Conservation (phyloP, 805 yeast genomes). For the Scheffersomyces amazonensis region DNA sequence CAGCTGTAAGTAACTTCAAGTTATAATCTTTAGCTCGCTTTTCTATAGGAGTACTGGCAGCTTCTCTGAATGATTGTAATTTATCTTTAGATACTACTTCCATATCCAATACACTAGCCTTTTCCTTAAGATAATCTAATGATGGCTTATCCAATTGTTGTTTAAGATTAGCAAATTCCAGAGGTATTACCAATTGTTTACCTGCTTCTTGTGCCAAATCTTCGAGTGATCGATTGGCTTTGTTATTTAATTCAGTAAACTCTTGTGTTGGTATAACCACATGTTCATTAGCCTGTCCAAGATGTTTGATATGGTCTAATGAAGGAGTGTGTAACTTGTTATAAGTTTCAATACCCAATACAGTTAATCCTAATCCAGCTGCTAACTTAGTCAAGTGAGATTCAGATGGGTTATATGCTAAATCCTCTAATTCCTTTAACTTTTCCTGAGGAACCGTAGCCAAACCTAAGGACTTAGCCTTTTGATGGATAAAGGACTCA, state of each 20-base stretch:
- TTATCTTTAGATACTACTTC: conserved; percentile 8
- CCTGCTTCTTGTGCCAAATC: conserved; percentile 9
- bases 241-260: neutral
- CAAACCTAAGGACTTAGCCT: conserved; percentile 7
- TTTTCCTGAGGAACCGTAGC: conserved; percentile 6
- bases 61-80: neutral
- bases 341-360: conserved; percentile 9
- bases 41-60: conserved; percentile 8
- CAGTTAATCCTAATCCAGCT: conserved; percentile 18
- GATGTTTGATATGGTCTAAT: conserved; percentile 25
- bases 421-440: conserved; percentile 9
- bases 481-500: conserved; percentile 13
- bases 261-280: conserved; percentile 1
- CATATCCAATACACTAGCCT: conserved; percentile 8
- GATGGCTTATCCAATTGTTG: conserved; percentile 19
- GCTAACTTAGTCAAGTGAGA: conserved; percentile 3
- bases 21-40: conserved; percentile 11
- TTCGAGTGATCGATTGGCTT: conserved; percentile 9
- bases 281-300: conserved; percentile 6
- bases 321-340: conserved; percentile 19
- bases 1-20: conserved; percentile 8
- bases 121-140: neutral
- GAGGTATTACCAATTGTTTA: neutral
- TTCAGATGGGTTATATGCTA: conserved; percentile 29
- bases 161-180: conserved; percentile 6